phyloP scores from a whole-genome alignment of 768 basidiomycete genomes.

The Auriscalpium vulgare region DNA sequence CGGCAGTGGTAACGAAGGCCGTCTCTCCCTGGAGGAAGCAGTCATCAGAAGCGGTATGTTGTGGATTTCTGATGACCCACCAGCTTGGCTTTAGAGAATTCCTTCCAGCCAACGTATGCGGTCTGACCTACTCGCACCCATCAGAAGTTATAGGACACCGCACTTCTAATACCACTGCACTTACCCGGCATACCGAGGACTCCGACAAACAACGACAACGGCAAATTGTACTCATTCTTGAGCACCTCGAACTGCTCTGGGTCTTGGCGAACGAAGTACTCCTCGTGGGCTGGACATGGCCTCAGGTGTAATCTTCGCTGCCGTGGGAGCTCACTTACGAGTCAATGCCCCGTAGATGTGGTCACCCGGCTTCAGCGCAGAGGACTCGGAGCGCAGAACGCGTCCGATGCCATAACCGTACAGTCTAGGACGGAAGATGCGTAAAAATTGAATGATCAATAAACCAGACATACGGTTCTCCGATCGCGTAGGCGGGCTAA shows the following conservation, averaged over 20 bases:
- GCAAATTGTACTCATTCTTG: slow-evolving; percentile 35
- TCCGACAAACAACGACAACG: slow-evolving; percentile 43
- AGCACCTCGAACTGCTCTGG: slow-evolving; percentile 21
- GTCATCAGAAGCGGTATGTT: neutral
- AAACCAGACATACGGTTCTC: slow-evolving; percentile 19
- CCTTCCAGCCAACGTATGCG: slow-evolving; percentile 34
- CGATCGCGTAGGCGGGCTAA: slow-evolving; percentile 18
- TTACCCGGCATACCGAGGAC: slow-evolving; percentile 37
- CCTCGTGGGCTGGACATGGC: slow-evolving; percentile 26
- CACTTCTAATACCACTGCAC: neutral
- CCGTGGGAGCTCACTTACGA: no score
- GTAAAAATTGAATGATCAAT: neutral
- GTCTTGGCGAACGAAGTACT: slow-evolving; percentile 30
- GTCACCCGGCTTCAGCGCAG: slow-evolving; percentile 28
- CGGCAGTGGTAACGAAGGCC: slow-evolving; percentile 39
- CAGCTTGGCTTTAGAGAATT: slow-evolving; percentile 32
- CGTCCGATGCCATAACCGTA: slow-evolving; percentile 32
- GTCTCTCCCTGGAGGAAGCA: slow-evolving; percentile 33
- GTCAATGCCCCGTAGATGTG: slow-evolving; percentile 23
- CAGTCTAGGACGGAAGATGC: neutral
- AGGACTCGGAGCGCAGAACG: slow-evolving; percentile 34
- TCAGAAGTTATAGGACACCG: no score
- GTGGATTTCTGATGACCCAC: slow-evolving; percentile 15
- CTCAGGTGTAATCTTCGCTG: slow-evolving; percentile 10
- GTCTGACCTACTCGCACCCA: slow-evolving; percentile 21